Evolutionary conservation across 441 rosid species (phyloP).

Genomic region (Gossypium davidsonii): DNA sequence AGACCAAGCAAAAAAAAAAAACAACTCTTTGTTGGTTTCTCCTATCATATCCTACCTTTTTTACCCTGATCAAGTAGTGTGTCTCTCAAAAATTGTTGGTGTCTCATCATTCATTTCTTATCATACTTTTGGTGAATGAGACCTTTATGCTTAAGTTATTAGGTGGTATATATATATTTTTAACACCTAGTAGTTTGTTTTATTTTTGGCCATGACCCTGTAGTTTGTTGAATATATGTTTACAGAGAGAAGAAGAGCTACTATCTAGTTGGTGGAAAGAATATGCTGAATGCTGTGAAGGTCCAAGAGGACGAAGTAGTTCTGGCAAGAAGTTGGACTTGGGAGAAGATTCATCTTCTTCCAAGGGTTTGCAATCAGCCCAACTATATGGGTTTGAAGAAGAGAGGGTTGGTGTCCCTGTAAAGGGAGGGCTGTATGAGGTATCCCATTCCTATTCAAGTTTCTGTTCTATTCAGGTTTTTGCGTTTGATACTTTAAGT

Average conservation of each 20-base stretch:
- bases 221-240: constrained; percentile 17
- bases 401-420: constrained; percentile 95
- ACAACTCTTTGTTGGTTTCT: background rate
- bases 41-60: background rate
- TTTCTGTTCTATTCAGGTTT: background rate
- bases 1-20: background rate
- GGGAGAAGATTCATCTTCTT: constrained; percentile 25
- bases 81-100: background rate
- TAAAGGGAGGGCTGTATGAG: constrained; percentile 96
- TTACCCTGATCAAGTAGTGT: background rate
- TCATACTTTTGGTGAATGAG: background rate
- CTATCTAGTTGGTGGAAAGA: constrained; percentile 96
- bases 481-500: background rate
- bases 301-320: constrained; percentile 46
- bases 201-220: background rate
- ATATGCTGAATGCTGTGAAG: constrained; percentile 93
- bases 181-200: constrained; percentile 1
- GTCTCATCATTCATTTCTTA: background rate
- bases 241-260: constrained; percentile 85
- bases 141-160: background rate
- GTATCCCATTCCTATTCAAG: constrained; percentile 25
- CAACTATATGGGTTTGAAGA: constrained; percentile 56
- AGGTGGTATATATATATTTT: background rate
- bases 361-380: constrained; percentile 31
- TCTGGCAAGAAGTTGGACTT: constrained; percentile 28